A percentile compares a stretch with the other conserved stretches of the same genome.
phyloP scores from a whole-genome alignment of 164 flowering plant genomes.

The Dillenia turbinata region DNA sequence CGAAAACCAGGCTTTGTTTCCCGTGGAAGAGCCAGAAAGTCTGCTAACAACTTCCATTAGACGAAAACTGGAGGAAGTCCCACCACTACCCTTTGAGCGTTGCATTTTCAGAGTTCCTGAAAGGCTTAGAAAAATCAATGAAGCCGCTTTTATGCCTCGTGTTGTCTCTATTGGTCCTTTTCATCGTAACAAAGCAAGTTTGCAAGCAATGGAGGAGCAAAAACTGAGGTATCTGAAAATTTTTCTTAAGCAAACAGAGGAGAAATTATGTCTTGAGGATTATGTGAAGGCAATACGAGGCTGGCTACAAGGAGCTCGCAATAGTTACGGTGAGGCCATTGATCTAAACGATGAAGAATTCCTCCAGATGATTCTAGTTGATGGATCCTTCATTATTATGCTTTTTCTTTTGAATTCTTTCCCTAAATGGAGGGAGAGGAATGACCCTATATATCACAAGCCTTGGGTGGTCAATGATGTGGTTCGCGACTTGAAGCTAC shows the following conservation, averaged over 20 bases:
- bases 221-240: conserved; percentile 1
- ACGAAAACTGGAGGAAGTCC: background rate
- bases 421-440: background rate
- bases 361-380: conserved; percentile 3
- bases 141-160: background rate
- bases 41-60: background rate
- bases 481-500: background rate
- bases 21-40: background rate
- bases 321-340: background rate
- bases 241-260: background rate
- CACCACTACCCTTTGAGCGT: background rate
- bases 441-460: background rate
- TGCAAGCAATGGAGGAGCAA: conserved; percentile 9
- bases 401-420: background rate
- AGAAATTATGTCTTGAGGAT: background rate
- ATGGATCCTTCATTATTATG: background rate
- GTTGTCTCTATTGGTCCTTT: conserved; percentile 2
- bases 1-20: background rate
- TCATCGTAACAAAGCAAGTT: background rate
- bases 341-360: background rate
- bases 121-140: background rate
- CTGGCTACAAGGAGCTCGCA: background rate
- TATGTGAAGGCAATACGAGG: background rate
- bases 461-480: background rate
- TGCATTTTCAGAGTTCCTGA: conserved; percentile 3